Evolutionary conservation across 306 rosid genomes (phyloP), one percentile per base, ranked within the genome.

Genomic region (Vigna radiata): DNA sequence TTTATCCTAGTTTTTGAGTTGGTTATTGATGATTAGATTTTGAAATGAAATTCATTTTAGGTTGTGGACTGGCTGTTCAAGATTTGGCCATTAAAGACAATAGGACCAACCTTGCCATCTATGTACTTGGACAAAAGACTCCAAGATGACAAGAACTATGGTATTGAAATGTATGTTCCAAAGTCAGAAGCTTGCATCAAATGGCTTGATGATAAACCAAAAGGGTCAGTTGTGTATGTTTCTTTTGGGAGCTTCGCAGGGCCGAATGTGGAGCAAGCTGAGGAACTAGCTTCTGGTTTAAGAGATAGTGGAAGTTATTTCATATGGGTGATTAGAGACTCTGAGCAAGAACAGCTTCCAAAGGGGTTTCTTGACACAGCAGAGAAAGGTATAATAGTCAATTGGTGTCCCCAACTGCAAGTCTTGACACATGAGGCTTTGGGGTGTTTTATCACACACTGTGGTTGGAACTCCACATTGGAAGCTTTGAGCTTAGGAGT

Each of bases 121-220:
- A 77, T 77, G 21, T 77, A 37, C 56, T 52, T 77, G 55, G 80
- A 77, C 80, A 65, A 53, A 39, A 65, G 74, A 41, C 74, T 77
- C 16, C 55, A 77, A 77, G 73, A 66, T 66, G 80, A 77, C 74
- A 78, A 74, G 14, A 79, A 77, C 11, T 81, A 85, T 54, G 83
- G 76, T 6, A 29, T 74, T 33, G 73, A n/a, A 59, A 48, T 85
- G 46, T 78, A 39, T 14, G 47, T 78, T 16, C 66, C 50, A 17
- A 66, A 77, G 74, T 68, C 6, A 61, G 85, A 81, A 7, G 63
- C 44, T 17, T 81, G 79, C 79, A 60, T 78, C 27, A 43, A 69
- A 17, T 81, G 88, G 88, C 83, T 82, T 17, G 43, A 64, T 65
- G 67, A 66, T 10, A 77, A 77, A 36, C 80, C 80, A 5, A 77